Base-by-base conservation (phyloP, 352 stramenopile species). In the Thalassiosira livingstoniorum region DNA sequence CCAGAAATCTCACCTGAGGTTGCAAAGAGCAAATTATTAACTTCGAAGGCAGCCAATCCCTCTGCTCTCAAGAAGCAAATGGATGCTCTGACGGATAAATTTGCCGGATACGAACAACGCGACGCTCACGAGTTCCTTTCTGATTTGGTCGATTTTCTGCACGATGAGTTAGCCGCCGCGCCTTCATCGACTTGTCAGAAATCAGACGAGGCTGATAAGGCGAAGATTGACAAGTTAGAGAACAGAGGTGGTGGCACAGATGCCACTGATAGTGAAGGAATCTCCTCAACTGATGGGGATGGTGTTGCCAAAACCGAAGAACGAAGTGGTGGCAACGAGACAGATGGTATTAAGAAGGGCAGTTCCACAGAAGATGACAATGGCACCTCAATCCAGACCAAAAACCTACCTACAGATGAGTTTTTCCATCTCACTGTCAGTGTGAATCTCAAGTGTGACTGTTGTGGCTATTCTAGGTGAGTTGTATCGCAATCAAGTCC, bases 61-160 rank as follows among this genome's bases (percentile, higher is more conserved):
- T 47, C 35, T 18, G 66, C 47, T n/a, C 53, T 94, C 29, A 94
- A 94, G 66, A 68, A 74, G 4, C 81, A 79, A 23, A 87, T 94
- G 74, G 90, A 94, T 75, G 47, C 78, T 10, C 63, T 87, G 25
- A 92, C 88, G 0, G 60, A 89, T 54, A 88, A 88, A 34, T 94
- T 93, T 87, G 45, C 42, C 37, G 90, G 90, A 37, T 78, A 78
- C 57, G 67, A 90, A 65, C 90, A 94, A 64, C 80, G 87, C 11
- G 90, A 94, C 70, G 87, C 88, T 13, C 87, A 94, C 69, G 90
- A 94, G 67, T 94, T 94, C 55, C 60, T 94, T 43, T 83, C 79
- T 25, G 87, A 92, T 64, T 64, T 94, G 5, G 76, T 94, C 4
- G 90, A 94, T 66, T 78, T 80, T 54, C 66, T 94, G 37, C 90